Evolutionary conservation across 371 early-diverging fungal genomes (phyloP).

Genomic region (Lichtheimia ornata): DNA sequence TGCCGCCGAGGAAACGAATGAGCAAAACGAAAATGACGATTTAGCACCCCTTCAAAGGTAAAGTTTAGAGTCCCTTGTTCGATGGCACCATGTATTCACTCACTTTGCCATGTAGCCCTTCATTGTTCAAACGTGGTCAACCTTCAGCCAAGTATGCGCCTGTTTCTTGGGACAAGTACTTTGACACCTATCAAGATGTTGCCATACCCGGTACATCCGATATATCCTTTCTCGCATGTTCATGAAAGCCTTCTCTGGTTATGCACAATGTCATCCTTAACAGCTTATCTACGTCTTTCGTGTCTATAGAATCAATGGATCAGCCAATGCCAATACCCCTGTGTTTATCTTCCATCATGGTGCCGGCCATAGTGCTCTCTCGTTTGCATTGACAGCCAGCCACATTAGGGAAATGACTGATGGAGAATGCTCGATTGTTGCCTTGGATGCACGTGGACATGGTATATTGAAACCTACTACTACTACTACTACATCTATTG

Average conservation of each 20-base stretch:
- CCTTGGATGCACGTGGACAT: constrained; percentile 83
- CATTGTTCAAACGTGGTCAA: too few species aligned
- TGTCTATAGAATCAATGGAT: constrained; percentile 29
- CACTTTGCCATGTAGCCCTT: constrained; percentile 1
- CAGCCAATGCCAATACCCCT: constrained; percentile 39
- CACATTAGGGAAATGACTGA: constrained; percentile 45
- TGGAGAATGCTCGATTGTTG: constrained; percentile 55
- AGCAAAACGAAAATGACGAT: background rate
- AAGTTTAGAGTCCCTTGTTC: background rate
- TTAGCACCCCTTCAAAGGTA: constrained; percentile 4
- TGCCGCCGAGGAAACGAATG: background rate
- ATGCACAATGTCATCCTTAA: constrained; percentile 11
- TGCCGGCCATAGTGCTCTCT: constrained; percentile 80
- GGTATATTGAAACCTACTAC: constrained; percentile 46
- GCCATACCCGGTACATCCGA: constrained; percentile 25
- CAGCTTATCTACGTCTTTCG: constrained; percentile 29
- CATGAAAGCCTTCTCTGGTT: background rate
- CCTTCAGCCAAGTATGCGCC: constrained; percentile 20
- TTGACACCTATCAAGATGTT: constrained; percentile 32
- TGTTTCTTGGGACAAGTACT: constrained; percentile 37
- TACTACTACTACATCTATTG: background rate
- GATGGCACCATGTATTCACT: background rate
- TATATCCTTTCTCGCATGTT: constrained; percentile 35
- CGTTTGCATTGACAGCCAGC: constrained; percentile 73
- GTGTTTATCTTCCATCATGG: constrained; percentile 91